phyloP scores from a whole-genome alignment of 352 stramenopile species.

The Pythium folliculosum region DNA sequence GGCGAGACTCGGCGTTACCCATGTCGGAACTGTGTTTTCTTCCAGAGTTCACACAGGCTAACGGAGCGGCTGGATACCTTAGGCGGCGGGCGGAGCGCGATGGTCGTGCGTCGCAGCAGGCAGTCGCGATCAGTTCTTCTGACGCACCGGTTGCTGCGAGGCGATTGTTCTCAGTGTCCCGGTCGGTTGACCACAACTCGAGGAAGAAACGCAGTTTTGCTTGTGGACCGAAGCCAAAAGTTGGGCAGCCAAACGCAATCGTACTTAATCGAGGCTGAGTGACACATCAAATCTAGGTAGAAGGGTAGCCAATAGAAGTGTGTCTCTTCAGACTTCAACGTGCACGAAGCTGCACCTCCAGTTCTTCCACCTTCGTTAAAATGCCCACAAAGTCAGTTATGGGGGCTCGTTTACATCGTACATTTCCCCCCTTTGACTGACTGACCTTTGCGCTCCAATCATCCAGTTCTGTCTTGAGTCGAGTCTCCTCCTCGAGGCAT shows the following conservation, averaged over 20 bases:
- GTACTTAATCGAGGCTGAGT: constrained; percentile 21
- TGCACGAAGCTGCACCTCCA: constrained; percentile 1
- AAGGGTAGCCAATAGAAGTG: background rate
- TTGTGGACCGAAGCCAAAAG: constrained; percentile 13
- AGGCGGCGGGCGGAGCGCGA: too few relatives aligned
- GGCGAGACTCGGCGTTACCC: constrained; percentile 60
- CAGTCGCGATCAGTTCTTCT: background rate
- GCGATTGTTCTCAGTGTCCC: constrained; percentile 15
- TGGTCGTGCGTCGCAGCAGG: background rate
- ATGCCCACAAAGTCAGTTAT: constrained; percentile 2
- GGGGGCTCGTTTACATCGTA: background rate
- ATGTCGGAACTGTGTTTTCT: constrained; percentile 24
- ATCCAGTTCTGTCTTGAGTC: constrained; percentile 21
- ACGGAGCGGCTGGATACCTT: too few relatives aligned
- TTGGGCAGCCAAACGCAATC: constrained; percentile 1
- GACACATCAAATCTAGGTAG: constrained; percentile 22
- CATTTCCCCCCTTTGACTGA: background rate
- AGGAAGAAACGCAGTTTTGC: constrained; percentile 2
- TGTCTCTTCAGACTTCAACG: constrained; percentile 7
- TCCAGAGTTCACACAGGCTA: background rate
- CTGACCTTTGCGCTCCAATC: constrained; percentile 28
- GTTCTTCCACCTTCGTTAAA: constrained; percentile 8
- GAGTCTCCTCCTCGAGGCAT: constrained; percentile 24
- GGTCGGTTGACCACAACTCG: constrained; percentile 2
- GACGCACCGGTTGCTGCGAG: background rate